Conservation (phyloP, 1,284 basidiomycete genomes). For the Ganoderma leucocontextum region DNA sequence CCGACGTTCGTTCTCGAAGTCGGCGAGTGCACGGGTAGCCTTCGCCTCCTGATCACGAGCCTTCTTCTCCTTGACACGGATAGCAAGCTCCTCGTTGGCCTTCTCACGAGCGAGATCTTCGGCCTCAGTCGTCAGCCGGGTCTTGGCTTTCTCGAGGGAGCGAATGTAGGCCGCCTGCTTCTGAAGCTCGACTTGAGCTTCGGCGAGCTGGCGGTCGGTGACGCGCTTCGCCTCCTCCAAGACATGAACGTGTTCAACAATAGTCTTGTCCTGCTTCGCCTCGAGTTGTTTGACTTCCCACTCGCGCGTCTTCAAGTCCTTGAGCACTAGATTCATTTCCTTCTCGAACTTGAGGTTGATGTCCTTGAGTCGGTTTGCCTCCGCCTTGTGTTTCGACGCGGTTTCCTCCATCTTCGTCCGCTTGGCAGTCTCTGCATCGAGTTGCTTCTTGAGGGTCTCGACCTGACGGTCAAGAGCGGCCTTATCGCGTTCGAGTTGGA, state of each 20-base stretch:
- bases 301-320: slow-evolving; percentile 84
- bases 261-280: slow-evolving; percentile 94
- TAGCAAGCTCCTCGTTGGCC: slow-evolving; percentile 75
- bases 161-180: slow-evolving; percentile 80
- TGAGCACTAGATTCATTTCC: slow-evolving; percentile 82
- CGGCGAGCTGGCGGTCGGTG: slow-evolving; percentile 91
- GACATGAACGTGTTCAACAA: slow-evolving; percentile 98
- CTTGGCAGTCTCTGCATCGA: slow-evolving; percentile 75
- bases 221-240: slow-evolving; percentile 96
- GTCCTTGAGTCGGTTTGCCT: slow-evolving; percentile 76
- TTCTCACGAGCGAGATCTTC: slow-evolving; percentile 86
- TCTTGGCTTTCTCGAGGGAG: slow-evolving; percentile 85
- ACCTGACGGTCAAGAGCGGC: slow-evolving; percentile 77
- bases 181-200: slow-evolving; percentile 81
- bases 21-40: slow-evolving; percentile 60
- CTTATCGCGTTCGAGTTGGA: slow-evolving; percentile 86
- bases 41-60: slow-evolving; percentile 67
- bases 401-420: slow-evolving; percentile 79
- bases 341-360: slow-evolving; percentile 78
- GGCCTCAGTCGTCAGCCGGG: slow-evolving; percentile 80
- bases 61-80: slow-evolving; percentile 74
- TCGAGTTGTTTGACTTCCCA: slow-evolving; percentile 89
- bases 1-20: slow-evolving; percentile 71
- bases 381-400: slow-evolving; percentile 70
- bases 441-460: slow-evolving; percentile 71